These are phyloP conservation scores for Maudiozyma humilis DNA, from an alignment of 1,139 yeast species.

Conservation along the genomic window DNA sequence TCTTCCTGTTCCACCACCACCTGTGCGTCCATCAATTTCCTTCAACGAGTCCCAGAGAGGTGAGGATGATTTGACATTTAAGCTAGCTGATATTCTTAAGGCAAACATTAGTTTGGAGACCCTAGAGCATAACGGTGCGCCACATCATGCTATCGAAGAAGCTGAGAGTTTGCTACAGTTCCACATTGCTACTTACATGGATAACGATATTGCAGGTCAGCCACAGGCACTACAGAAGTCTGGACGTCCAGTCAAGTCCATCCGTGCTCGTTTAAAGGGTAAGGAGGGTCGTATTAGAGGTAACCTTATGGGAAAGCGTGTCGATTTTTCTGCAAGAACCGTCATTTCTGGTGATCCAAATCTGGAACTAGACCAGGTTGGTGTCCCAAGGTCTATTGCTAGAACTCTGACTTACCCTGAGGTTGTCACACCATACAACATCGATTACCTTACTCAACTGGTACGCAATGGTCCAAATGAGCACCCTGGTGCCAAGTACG, in stretches of 20 bases:
- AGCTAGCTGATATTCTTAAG: constrained; percentile 91
- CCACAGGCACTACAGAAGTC: constrained; percentile 98
- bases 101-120: constrained; percentile 95
- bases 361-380: constrained; percentile 93
- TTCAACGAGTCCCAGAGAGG: constrained; percentile 98
- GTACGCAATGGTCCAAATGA: constrained; percentile 98
- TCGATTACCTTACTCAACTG: constrained; percentile 81
- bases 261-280: constrained; percentile 97
- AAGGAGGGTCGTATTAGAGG: constrained; percentile 99
- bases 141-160: constrained; percentile 95
- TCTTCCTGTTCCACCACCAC: constrained; percentile 99
- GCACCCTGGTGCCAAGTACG: constrained; percentile 98
- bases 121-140: constrained; percentile 96
- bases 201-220: constrained; percentile 99
- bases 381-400: constrained; percentile 96
- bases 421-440: constrained; percentile 93
- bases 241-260: constrained; percentile 96
- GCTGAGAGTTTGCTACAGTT: constrained; percentile 92
- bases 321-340: constrained; percentile 97
- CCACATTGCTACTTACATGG: constrained; percentile 99
- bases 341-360: constrained; percentile 99
- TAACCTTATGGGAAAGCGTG: constrained; percentile 98
- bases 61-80: constrained; percentile 97
- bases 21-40: constrained; percentile 97
- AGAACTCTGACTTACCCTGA: constrained; percentile 94